phyloP scores from a whole-genome alignment of 1,139 yeast species.

The Sugiyamaella pinicola region DNA sequence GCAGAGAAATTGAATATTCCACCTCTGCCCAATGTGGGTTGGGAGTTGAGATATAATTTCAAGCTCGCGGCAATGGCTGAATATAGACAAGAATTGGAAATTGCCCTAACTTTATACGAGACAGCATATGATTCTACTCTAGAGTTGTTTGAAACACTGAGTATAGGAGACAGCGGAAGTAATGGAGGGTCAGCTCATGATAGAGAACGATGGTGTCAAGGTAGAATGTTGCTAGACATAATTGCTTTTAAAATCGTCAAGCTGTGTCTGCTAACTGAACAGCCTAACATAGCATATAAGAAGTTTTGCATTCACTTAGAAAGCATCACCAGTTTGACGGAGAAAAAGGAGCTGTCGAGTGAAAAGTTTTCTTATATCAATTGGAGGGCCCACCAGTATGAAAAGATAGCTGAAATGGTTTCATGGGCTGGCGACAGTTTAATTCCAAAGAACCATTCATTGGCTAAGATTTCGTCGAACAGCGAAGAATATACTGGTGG shows the following conservation, averaged over 20 bases:
- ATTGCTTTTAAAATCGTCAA: constrained; percentile 65
- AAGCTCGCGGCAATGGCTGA: constrained; percentile 54
- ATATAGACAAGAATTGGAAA: constrained; percentile 50
- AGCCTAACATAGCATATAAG: constrained; percentile 59
- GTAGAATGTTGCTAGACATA: constrained; percentile 57
- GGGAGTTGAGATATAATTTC: constrained; percentile 54
- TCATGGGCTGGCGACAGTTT: constrained; percentile 1
- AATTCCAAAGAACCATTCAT: background rate
- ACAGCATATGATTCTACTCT: constrained; percentile 52
- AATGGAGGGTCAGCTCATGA: constrained; percentile 1
- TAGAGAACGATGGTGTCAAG: constrained; percentile 46
- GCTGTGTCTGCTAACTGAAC: constrained; percentile 61
- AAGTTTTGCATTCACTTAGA: constrained; percentile 67
- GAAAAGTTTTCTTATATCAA: constrained; percentile 41
- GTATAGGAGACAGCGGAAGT: background rate
- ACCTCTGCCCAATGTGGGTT: constrained; percentile 42
- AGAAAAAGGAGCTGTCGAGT: constrained; percentile 29
- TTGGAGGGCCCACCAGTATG: constrained; percentile 48
- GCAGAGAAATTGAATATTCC: constrained; percentile 23
- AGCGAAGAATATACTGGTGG: constrained; percentile 35
- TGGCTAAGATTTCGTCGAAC: background rate
- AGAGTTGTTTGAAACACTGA: constrained; percentile 42
- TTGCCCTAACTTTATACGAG: constrained; percentile 52
- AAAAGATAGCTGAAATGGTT: constrained; percentile 63
- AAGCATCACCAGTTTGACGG: constrained; percentile 46